phyloP scores from a whole-genome alignment of 75 land plant genomes.

The Chamaecyparis obtusa region DNA sequence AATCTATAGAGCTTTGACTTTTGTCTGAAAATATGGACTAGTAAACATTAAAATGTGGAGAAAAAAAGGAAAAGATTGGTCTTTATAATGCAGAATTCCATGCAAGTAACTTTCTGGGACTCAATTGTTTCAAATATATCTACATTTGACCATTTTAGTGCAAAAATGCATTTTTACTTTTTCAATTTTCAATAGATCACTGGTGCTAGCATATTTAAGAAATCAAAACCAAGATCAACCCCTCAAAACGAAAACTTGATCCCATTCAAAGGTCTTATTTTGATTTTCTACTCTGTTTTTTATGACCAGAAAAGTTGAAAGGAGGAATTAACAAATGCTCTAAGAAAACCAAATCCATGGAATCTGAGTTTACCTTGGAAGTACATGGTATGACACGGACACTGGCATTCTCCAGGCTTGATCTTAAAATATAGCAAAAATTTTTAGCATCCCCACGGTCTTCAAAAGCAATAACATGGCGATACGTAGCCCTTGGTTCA shows the following conservation, averaged over 20 bases:
- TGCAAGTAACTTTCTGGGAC: not conserved
- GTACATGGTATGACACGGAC: conserved; percentile 64
- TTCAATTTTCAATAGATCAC: not conserved
- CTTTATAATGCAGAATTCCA: not conserved
- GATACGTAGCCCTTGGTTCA: conserved; percentile 46
- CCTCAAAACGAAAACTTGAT: not conserved
- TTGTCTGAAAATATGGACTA: too few relatives aligned
- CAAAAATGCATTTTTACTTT: not conserved
- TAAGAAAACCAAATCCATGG: not conserved
- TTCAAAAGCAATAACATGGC: conserved; percentile 87
- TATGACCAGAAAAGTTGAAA: not conserved
- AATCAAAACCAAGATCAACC: not conserved
- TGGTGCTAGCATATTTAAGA: not conserved
- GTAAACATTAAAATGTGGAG: too few relatives aligned
- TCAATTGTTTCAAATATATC: not conserved
- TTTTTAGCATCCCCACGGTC: conserved; percentile 69
- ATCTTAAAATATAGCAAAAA: conserved; percentile 62
- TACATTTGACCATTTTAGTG: not conserved
- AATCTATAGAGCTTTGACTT: too few relatives aligned
- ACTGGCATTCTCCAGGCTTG: conserved; percentile 51
- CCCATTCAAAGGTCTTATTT: not conserved
- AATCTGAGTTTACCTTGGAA: conserved; percentile 63
- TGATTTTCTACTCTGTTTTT: not conserved
- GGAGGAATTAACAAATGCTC: not conserved
- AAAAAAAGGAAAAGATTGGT: not conserved